Evolutionary conservation across 305 asterid genomes (phyloP).

Genomic region (Fraxinus sp.): DNA sequence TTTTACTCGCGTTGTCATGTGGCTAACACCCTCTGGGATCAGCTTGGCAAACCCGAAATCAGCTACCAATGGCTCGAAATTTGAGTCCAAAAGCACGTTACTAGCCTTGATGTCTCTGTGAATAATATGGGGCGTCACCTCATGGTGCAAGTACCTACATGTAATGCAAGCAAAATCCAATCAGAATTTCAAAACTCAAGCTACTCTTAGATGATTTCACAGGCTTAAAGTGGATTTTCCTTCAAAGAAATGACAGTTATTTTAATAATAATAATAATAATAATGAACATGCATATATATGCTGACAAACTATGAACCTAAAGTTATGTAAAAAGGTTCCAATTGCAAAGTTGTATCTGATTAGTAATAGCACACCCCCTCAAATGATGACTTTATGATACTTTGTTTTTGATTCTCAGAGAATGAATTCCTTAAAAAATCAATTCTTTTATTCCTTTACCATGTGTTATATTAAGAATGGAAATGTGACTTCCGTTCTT

Average conservation of each 20-base stretch:
- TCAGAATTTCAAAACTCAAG: neutral
- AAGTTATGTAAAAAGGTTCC: neutral
- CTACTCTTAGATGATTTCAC: neutral
- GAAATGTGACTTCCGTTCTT: too few species aligned
- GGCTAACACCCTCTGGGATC: conserved; percentile 83
- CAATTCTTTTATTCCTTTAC: neutral
- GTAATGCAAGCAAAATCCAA: neutral
- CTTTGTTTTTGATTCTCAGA: neutral
- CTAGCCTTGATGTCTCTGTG: conserved; percentile 81
- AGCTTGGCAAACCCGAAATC: conserved; percentile 84
- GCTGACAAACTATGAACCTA: neutral
- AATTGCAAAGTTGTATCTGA: neutral
- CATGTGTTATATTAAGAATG: neutral
- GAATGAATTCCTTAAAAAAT: neutral
- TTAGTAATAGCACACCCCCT: neutral
- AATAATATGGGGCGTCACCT: conserved; percentile 73
- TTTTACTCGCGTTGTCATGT: conserved; percentile 77
- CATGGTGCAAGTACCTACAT: conserved; percentile 68
- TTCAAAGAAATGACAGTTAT: neutral
- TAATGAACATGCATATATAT: neutral
- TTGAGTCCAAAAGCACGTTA: conserved; percentile 63
- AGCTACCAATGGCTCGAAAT: conserved; percentile 66
- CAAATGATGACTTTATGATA: neutral
- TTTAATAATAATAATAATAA: too few species aligned
- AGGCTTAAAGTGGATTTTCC: too few species aligned